phyloP scores from a whole-genome alignment of 768 basidiomycete genomes.

The Tricholoma sp. region DNA sequence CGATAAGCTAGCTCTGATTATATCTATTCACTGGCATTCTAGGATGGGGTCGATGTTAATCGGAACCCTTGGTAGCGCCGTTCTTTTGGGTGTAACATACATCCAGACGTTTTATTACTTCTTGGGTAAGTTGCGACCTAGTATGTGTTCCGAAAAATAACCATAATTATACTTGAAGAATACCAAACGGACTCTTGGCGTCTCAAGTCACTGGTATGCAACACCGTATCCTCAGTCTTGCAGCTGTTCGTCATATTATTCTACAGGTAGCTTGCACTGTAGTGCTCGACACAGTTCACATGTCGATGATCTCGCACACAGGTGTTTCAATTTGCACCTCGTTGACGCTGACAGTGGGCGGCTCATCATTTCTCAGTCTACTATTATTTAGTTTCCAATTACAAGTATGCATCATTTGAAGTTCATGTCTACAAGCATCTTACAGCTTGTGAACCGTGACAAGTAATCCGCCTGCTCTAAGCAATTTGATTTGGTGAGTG shows the following conservation, averaged over 20 bases:
- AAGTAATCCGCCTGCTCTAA: conserved; percentile 4
- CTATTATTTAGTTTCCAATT: conserved; percentile 16
- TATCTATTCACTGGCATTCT: no score
- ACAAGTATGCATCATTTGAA: conserved; percentile 6
- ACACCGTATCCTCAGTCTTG: background rate
- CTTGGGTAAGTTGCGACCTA: no score
- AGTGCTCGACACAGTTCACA: background rate
- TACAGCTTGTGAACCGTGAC: background rate
- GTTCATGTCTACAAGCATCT: background rate
- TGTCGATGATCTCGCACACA: background rate
- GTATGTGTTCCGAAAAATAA: background rate
- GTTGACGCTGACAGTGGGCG: background rate
- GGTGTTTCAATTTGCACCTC: background rate
- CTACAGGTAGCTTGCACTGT: background rate
- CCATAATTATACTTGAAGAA: background rate
- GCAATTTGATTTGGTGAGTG: conserved; percentile 5
- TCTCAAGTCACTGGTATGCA: conserved; percentile 1
- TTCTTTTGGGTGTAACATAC: no score
- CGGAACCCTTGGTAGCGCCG: no score
- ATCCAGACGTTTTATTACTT: no score
- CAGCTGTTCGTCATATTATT: background rate
- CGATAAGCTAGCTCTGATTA: no score
- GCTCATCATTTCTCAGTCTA: conserved; percentile 9
- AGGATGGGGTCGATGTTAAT: no score
- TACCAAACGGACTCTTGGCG: background rate